Conservation (phyloP, 1,284 basidiomycete genomes). For the Gomphus bonarii region DNA sequence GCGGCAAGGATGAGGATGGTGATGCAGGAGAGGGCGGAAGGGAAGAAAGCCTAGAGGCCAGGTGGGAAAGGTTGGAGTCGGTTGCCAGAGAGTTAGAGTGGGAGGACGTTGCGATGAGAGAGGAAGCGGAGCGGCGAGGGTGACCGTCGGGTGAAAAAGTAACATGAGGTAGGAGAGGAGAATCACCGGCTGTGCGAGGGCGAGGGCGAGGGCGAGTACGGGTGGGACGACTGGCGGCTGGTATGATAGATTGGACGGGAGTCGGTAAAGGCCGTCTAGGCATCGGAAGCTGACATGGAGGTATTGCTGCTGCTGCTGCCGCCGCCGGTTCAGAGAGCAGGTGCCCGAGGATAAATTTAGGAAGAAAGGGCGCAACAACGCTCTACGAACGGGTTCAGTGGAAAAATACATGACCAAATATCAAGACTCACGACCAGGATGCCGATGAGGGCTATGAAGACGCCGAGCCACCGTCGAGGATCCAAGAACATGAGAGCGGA, state of each 20-base stretch:
- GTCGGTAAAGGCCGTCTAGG: background rate
- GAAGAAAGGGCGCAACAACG: background rate
- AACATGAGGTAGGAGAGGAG: background rate
- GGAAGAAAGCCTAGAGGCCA: background rate
- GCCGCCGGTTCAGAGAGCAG: background rate
- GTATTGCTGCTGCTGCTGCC: too few species aligned
- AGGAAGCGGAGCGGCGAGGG: background rate
- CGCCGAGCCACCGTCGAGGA: constrained; percentile 5
- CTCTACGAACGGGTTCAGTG: background rate
- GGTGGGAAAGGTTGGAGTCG: background rate
- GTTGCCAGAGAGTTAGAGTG: background rate
- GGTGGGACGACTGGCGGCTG: background rate
- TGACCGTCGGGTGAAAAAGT: background rate
- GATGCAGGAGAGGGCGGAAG: background rate
- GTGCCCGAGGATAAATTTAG: background rate
- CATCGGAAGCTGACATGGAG: background rate
- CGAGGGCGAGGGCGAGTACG: background rate
- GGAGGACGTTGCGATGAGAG: background rate
- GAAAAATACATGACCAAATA: background rate
- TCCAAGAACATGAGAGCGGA: background rate
- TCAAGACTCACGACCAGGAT: constrained; percentile 1
- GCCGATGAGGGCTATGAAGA: background rate
- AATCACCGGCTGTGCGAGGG: background rate
- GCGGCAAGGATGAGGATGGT: background rate
- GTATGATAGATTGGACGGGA: background rate